Conservation (phyloP, 768 basidiomycete species). For the Leccinum aurantiacum region DNA sequence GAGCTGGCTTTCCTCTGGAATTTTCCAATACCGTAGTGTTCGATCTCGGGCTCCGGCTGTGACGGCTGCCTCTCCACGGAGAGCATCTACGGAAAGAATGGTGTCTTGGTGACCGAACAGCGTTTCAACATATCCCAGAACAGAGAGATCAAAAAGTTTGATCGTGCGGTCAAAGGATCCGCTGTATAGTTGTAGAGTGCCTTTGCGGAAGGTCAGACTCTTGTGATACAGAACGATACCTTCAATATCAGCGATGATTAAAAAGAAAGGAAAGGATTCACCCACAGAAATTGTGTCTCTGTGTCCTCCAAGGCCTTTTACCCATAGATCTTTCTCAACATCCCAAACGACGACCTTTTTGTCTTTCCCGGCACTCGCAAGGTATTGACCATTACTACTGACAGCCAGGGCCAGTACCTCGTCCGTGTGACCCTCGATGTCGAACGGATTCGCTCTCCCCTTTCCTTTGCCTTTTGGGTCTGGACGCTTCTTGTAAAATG, state of each 20-base stretch:
- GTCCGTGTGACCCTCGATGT: slow-evolving; percentile 77
- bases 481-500: slow-evolving; percentile 60
- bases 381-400: slow-evolving; percentile 79
- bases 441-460: slow-evolving; percentile 48
- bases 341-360: slow-evolving; percentile 86
- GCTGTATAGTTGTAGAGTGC: slow-evolving; percentile 65
- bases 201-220: slow-evolving; percentile 76
- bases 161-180: slow-evolving; percentile 85
- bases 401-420: slow-evolving; percentile 83
- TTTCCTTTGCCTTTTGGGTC: slow-evolving; percentile 55
- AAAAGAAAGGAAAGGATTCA: slow-evolving; percentile 40
- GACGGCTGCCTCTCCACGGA: slow-evolving; percentile 81
- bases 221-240: slow-evolving; percentile 27
- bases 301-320: slow-evolving; percentile 79
- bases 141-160: slow-evolving; percentile 80
- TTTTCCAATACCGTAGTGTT: slow-evolving; percentile 94
- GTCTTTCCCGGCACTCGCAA: slow-evolving; percentile 89
- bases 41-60: slow-evolving; percentile 90
- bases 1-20: slow-evolving; percentile 90
- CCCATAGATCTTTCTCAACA: slow-evolving; percentile 68
- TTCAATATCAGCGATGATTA: slow-evolving; percentile 3
- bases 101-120: slow-evolving; percentile 96
- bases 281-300: slow-evolving; percentile 69
- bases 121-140: slow-evolving; percentile 93
- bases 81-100: slow-evolving; percentile 72